Base-by-base conservation (phyloP, 1,284 basidiomycete genomes). In the Puccinia horiana region DNA sequence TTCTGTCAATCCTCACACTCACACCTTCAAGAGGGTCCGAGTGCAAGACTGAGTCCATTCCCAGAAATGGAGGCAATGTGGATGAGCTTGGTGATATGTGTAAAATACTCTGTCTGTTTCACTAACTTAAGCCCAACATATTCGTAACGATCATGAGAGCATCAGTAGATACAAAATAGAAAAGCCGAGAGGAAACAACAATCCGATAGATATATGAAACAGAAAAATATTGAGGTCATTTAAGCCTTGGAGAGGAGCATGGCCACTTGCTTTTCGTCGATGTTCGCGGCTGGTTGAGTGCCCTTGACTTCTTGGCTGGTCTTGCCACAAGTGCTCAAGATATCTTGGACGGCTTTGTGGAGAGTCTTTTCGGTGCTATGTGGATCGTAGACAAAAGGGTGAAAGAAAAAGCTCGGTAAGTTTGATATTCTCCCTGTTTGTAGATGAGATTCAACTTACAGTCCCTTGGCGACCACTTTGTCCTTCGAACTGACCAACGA, bases 241-340 rank as follows among this genome's bases (percentile, higher is more conserved):
- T 44, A 67, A 67, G 37, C 40, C 65, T 44, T 67, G 37, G 65
- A 67, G 65, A 67, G 65, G 40, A 67, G 65, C 40, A 67, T n/a
- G 65, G 16, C 40, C 2, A 42, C 65, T 23, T 44, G 65, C 40
- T 67, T 67, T 5, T 67, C 65, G 40, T 67, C 65, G 40, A 61
- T 23, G 11, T 61, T n/a, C 52, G 16, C 23, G 29, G 29, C 56
- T 12, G 56, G 29, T 61, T 61, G 0, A 32, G 11, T 8, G 56
- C 56, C 56, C 29, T 61, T 61, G 26, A 26, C 26, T 32, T 61
- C 26, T 9, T 29, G 6, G 56, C 4, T 18, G n/a, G n/a, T 0
- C 11, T 29, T 11, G 56, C 56, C 56, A 61, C 56, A 61, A 23
- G n/a, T 61, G 56, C 11, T 32, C 56, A 61, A 61, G 29, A 61